phyloP scores from a whole-genome alignment of 139 green algal genomes.

The Ulvella scutata region DNA sequence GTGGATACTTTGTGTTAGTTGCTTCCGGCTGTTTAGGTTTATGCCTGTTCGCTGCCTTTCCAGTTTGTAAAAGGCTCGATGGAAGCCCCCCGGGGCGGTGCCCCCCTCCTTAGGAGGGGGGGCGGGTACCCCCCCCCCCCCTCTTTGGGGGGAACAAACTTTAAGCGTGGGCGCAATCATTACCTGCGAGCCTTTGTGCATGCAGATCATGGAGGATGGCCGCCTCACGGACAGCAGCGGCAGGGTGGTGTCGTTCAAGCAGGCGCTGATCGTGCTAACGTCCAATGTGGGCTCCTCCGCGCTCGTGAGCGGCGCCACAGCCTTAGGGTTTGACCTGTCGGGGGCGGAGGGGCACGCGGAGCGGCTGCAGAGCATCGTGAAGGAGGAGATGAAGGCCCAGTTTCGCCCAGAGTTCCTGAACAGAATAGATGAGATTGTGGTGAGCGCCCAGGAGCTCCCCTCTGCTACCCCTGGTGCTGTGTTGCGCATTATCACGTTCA shows the following conservation, averaged over 20 bases:
- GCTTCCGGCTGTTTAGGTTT: no score
- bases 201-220: constrained; percentile 90
- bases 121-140: no score
- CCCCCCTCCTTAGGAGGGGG: no score
- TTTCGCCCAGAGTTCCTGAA: constrained; percentile 46
- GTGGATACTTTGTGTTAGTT: no score
- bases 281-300: constrained; percentile 32
- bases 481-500: no score
- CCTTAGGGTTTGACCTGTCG: constrained; percentile 27
- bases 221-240: constrained; percentile 70
- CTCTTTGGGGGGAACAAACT: no score
- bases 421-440: constrained; percentile 35
- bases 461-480: no score
- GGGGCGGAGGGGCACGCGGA: constrained; percentile 14
- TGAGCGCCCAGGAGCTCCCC: constrained; percentile 8
- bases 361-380: not conserved
- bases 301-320: constrained; percentile 19
- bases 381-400: constrained; percentile 10
- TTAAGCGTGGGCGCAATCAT: not conserved
- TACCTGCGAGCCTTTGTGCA: not conserved
- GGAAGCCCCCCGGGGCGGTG: no score
- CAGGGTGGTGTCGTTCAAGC: constrained; percentile 37
- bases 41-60: no score
- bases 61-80: no score
- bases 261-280: constrained; percentile 40